Percentiles rank a stretch among this genome's conserved stretches.
phyloP scores from a whole-genome alignment of 2,329 filamentous ascomycete genomes.

The Fusarium begoniae region DNA sequence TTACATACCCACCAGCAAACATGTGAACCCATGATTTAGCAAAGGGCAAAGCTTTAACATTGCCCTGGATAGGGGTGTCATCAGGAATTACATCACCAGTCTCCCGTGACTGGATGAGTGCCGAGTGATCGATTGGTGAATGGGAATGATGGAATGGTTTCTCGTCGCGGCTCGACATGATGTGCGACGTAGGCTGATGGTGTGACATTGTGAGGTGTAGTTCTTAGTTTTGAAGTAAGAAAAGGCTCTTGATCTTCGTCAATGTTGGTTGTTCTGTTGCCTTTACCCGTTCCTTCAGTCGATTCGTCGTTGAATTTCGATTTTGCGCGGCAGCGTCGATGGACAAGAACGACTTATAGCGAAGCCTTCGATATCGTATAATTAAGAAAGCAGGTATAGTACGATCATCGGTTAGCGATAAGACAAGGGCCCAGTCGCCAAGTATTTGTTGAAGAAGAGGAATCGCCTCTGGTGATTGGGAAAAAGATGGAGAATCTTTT shows the following conservation, averaged over 20 bases:
- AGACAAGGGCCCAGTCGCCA: neutral
- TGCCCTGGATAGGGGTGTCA: conserved; percentile 45
- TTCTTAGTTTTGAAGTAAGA: neutral
- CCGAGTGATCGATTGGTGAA: conserved; percentile 47
- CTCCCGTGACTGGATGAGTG: conserved; percentile 68
- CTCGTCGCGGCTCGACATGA: conserved; percentile 47
- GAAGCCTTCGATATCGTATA: conserved; percentile 1
- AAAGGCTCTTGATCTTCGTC: neutral
- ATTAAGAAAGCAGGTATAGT: neutral
- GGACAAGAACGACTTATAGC: neutral
- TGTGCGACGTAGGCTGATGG: conserved; percentile 37
- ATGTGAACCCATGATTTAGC: conserved; percentile 92
- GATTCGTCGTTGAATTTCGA: neutral
- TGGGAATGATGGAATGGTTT: conserved; percentile 45
- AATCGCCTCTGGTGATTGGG: neutral
- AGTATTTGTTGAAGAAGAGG: conserved; percentile 1
- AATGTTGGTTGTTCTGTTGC: neutral
- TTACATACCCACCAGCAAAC: conserved; percentile 83
- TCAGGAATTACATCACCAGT: conserved; percentile 64
- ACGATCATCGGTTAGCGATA: neutral
- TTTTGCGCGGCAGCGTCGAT: conserved; percentile 10
- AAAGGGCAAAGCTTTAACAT: conserved; percentile 58
- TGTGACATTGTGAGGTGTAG: conserved; percentile 45
- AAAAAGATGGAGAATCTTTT: conserved; percentile 29
- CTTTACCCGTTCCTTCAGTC: neutral